These are phyloP conservation scores for Bombardia bombarda DNA, from an alignment of 495 filamentous ascomycete species.

Conservation along the genomic window DNA sequence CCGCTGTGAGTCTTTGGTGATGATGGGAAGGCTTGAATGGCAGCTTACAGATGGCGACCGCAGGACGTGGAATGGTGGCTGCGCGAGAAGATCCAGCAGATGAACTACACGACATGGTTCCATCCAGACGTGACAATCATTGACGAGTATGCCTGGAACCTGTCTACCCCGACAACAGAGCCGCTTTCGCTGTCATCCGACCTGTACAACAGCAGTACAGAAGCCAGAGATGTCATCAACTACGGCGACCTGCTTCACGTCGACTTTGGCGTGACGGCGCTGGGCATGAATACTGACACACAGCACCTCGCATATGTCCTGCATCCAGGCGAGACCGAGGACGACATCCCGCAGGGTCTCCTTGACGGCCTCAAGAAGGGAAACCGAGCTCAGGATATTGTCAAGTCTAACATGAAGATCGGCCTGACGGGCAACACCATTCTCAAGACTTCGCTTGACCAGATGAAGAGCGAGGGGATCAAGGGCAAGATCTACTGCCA, in stretches of 20 bases:
- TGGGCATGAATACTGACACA: constrained; percentile 42
- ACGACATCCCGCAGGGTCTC: constrained; percentile 28
- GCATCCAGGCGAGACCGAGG: constrained; percentile 30
- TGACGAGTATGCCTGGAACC: constrained; percentile 7
- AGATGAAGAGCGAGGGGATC: constrained; percentile 35
- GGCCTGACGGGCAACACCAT: constrained; percentile 35
- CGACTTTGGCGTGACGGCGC: constrained; percentile 39
- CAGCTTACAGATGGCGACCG: too few relatives aligned
- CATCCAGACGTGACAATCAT: constrained; percentile 36
- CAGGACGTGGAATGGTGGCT: constrained; percentile 43
- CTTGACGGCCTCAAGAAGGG: constrained; percentile 32
- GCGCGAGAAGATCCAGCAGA: constrained; percentile 33
- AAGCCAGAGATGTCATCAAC: constrained; percentile 15
- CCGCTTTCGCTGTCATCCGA: background rate
- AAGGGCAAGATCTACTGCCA: constrained; percentile 39
- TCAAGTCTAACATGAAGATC: constrained; percentile 31
- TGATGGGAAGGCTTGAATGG: too few relatives aligned
- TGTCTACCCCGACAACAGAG: background rate
- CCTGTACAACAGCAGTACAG: background rate
- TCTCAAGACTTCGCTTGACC: constrained; percentile 20
- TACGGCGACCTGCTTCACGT: constrained; percentile 38
- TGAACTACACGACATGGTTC: constrained; percentile 45
- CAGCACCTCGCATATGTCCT: constrained; percentile 42
- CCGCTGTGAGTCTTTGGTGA: constrained; percentile 30
- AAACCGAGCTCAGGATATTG: constrained; percentile 39